These are phyloP conservation scores for Zygosaccharomyces gambellarensis DNA, from an alignment of 805 yeast species.

Conservation along the genomic window DNA sequence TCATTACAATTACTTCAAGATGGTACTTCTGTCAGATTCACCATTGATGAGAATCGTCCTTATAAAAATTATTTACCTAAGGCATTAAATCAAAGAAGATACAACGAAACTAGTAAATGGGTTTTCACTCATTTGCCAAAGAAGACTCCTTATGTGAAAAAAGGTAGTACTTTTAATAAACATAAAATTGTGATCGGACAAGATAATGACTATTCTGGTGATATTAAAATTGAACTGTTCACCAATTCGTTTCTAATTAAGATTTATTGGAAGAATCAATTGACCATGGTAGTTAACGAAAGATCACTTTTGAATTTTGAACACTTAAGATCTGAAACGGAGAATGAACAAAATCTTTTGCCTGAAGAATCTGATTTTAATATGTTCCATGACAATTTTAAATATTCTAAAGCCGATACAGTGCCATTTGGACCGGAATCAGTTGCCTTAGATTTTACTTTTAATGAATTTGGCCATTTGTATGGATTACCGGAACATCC, in stretches of 20 bases:
- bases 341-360: constrained; percentile 39
- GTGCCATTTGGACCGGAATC: constrained; percentile 87
- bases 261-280: constrained; percentile 42
- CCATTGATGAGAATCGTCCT: constrained; percentile 58
- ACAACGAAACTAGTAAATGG: constrained; percentile 55
- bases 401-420: constrained; percentile 59
- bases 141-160: not conserved
- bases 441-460: constrained; percentile 69
- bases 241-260: constrained; percentile 33
- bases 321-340: constrained; percentile 56
- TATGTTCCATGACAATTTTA: constrained; percentile 66
- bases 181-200: not conserved
- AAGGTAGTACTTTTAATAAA: not conserved
- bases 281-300: constrained; percentile 61
- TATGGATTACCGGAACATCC: constrained; percentile 99
- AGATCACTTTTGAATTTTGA: constrained; percentile 72
- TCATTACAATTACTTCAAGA: constrained; percentile 47
- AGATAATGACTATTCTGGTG: not conserved
- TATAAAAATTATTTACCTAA: constrained; percentile 19
- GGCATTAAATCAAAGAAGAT: constrained; percentile 46
- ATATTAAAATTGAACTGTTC: constrained; percentile 8
- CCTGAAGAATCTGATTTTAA: constrained; percentile 62
- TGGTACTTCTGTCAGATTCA: constrained; percentile 56
- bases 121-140: constrained; percentile 38
- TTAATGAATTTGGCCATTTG: constrained; percentile 55